phyloP scores from a whole-genome alignment of 139 green algal species.

The Chlamydomonas incerta region DNA sequence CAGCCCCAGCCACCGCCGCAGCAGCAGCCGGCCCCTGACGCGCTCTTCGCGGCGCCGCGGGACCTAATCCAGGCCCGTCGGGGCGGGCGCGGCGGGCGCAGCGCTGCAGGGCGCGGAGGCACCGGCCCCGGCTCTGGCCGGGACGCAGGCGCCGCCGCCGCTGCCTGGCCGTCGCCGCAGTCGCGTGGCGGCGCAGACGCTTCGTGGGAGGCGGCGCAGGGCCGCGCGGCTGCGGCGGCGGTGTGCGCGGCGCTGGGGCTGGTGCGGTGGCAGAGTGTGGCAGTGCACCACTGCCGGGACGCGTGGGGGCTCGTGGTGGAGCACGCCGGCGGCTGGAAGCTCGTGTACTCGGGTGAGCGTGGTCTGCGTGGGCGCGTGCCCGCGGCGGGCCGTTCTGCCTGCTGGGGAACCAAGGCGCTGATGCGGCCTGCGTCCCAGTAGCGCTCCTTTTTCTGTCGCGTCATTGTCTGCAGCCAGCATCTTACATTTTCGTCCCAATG shows the following conservation, averaged over 20 bases:
- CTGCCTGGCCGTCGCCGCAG: not conserved
- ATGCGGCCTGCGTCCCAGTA: too few species aligned
- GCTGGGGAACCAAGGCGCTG: too few species aligned
- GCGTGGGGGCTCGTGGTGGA: constrained; percentile 76
- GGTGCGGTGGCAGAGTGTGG: constrained; percentile 53
- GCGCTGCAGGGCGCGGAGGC: too few species aligned
- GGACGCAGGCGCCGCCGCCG: not conserved
- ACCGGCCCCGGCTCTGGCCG: not conserved
- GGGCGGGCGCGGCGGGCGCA: too few species aligned
- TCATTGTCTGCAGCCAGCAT: too few species aligned
- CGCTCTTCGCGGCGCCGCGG: too few species aligned
- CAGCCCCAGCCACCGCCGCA: constrained; percentile 6
- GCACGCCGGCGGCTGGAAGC: constrained; percentile 74
- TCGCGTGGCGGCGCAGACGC: not conserved
- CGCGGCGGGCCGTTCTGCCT: too few species aligned
- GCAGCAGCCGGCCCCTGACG: not conserved
- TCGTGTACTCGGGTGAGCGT: constrained; percentile 81
- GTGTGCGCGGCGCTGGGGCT: constrained; percentile 45
- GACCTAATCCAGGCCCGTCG: too few species aligned
- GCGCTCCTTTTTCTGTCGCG: too few species aligned
- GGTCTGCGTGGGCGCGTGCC: too few species aligned
- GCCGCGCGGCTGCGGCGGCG: not conserved
- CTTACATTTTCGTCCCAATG: too few species aligned
- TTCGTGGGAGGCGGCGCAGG: not conserved
- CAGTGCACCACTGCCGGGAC: constrained; percentile 81